phyloP scores from a whole-genome alignment of 2,329 filamentous ascomycete species.

The Verticillium nubilum region DNA sequence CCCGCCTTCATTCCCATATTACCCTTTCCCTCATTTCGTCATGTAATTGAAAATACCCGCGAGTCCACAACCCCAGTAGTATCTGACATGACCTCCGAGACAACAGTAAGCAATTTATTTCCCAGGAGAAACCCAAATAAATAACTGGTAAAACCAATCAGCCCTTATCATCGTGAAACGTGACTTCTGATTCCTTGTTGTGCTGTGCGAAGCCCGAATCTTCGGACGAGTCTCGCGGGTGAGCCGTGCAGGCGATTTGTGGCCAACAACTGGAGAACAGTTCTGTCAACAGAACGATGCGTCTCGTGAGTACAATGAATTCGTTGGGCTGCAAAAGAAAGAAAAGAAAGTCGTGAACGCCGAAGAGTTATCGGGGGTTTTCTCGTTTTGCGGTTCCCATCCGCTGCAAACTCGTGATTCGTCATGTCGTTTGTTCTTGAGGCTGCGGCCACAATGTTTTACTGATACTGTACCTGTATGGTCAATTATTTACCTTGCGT shows the following conservation, averaged over 20 bases:
- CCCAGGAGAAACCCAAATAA: neutral
- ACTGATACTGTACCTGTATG: neutral
- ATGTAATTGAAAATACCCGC: neutral
- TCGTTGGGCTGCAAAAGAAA: too few species aligned
- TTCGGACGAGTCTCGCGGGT: too few species aligned
- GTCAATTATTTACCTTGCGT: constrained; percentile 53
- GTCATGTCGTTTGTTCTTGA: neutral
- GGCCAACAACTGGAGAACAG: too few species aligned
- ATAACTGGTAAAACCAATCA: neutral
- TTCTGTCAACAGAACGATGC: too few species aligned
- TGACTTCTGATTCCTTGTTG: neutral
- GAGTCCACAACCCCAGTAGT: neutral
- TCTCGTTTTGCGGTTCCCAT: neutral
- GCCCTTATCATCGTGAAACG: neutral
- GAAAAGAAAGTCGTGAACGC: neutral
- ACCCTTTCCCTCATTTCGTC: neutral
- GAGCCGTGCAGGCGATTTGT: too few species aligned
- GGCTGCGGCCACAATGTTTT: neutral
- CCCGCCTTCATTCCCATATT: neutral
- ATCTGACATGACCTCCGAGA: neutral
- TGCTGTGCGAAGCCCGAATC: neutral
- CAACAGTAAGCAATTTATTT: neutral
- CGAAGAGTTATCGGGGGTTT: neutral
- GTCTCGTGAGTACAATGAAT: too few species aligned
- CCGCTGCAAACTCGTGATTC: neutral